phyloP scores from a whole-genome alignment of 2,329 filamentous ascomycete species.

The Rhynchosporium graminicola region DNA sequence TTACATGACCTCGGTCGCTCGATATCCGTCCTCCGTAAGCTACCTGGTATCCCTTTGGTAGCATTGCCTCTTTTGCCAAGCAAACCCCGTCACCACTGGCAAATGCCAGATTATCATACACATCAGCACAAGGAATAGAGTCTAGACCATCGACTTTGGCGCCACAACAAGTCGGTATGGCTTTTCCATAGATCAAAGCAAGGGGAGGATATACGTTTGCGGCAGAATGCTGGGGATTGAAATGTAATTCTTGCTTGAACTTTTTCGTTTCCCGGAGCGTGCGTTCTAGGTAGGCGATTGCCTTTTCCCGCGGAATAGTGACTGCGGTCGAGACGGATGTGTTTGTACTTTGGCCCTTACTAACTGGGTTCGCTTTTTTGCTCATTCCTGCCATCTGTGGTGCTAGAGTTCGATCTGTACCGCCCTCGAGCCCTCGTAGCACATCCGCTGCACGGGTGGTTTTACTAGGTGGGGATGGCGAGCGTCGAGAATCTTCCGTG shows the following conservation, averaged over 20 bases:
- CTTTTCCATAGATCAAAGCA: conserved; percentile 83
- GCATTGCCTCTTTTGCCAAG: conserved; percentile 80
- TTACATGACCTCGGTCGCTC: conserved; percentile 84
- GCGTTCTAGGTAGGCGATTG: conserved; percentile 68
- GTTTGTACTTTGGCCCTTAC: conserved; percentile 31
- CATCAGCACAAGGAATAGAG: conserved; percentile 72
- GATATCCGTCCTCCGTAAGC: conserved; percentile 74
- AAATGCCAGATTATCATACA: conserved; percentile 85
- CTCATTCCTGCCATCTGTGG: conserved; percentile 34
- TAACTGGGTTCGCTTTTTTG: conserved; percentile 29
- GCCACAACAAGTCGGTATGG: conserved; percentile 80
- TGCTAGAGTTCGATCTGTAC: conserved; percentile 37
- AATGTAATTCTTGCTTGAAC: conserved; percentile 76
- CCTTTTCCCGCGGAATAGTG: conserved; percentile 39
- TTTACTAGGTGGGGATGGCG: conserved; percentile 30
- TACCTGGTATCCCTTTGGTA: conserved; percentile 75
- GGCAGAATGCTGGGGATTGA: conserved; percentile 57
- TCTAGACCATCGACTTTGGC: conserved; percentile 73
- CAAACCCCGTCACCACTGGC: conserved; percentile 88
- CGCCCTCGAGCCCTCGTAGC: conserved; percentile 30
- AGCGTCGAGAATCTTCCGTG: not conserved
- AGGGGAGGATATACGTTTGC: conserved; percentile 80
- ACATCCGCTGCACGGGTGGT: conserved; percentile 35
- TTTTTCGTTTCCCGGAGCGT: conserved; percentile 69
- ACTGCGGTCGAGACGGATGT: conserved; percentile 39